Evolutionary conservation across 805 yeast species (phyloP).

Genomic region (Yarrowia bubula): DNA sequence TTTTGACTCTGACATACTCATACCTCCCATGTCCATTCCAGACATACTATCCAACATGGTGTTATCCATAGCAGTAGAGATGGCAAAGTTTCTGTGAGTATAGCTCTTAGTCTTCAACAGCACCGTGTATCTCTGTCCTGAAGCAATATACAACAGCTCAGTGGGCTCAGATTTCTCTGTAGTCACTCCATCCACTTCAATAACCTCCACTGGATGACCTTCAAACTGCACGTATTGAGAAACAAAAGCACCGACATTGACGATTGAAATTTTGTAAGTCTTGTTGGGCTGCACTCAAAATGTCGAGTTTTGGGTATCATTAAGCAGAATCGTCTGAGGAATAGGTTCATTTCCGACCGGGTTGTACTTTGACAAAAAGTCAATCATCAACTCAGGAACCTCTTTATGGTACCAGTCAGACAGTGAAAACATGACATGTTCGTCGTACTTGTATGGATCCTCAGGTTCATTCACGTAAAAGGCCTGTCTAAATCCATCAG

Average conservation of each 20-base stretch:
- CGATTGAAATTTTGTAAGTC: constrained; percentile 74
- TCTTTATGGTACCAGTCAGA: constrained; percentile 83
- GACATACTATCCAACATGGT: constrained; percentile 78
- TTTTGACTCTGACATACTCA: too few species aligned
- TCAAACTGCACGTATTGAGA: constrained; percentile 86
- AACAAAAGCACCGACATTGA: constrained; percentile 84
- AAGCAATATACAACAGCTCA: constrained; percentile 69
- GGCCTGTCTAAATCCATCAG: constrained; percentile 65
- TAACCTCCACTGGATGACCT: constrained; percentile 77
- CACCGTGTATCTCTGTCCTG: constrained; percentile 85
- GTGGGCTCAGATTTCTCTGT: constrained; percentile 59
- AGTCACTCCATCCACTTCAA: constrained; percentile 86
- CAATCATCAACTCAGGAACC: constrained; percentile 42
- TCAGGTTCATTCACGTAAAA: constrained; percentile 67
- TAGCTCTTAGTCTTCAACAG: constrained; percentile 67
- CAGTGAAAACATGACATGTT: constrained; percentile 65
- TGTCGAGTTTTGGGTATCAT: constrained; percentile 31
- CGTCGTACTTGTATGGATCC: constrained; percentile 55
- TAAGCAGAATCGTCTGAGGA: constrained; percentile 52
- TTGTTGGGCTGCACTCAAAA: constrained; percentile 70
- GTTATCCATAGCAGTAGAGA: constrained; percentile 75
- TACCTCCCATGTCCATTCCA: constrained; percentile 13
- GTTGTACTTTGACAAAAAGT: constrained; percentile 54
- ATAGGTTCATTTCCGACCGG: constrained; percentile 69
- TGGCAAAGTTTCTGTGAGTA: constrained; percentile 63